phyloP scores from a whole-genome alignment of 2,329 filamentous ascomycete genomes.

The Madurella mycetomatis region DNA sequence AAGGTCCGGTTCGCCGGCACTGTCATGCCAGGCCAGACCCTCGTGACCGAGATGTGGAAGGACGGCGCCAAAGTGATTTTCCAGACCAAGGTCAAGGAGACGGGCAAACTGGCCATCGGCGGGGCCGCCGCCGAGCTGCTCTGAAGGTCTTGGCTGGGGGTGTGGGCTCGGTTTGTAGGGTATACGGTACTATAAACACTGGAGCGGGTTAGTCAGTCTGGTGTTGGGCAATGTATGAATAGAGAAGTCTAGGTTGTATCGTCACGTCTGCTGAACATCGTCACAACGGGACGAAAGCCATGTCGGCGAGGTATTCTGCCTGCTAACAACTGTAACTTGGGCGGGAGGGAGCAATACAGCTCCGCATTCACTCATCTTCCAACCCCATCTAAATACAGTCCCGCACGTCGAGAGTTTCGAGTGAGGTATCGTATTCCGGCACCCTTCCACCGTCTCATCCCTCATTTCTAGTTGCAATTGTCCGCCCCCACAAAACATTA shows the following conservation, averaged over 20 bases:
- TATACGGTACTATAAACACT: too few relatives aligned
- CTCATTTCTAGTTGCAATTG: neutral
- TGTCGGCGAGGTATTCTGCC: too few relatives aligned
- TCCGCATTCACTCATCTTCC: neutral
- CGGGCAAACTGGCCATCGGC: slow-evolving; percentile 80
- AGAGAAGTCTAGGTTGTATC: too few relatives aligned
- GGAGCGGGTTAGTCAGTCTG: too few relatives aligned
- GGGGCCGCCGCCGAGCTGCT: slow-evolving; percentile 72
- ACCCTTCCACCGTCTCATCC: neutral
- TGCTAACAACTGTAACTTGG: too few relatives aligned
- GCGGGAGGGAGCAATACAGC: neutral
- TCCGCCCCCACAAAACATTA: neutral
- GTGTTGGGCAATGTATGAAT: too few relatives aligned
- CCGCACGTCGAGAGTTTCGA: neutral
- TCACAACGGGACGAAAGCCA: too few relatives aligned
- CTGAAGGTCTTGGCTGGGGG: slow-evolving; percentile 19
- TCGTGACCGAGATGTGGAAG: slow-evolving; percentile 93
- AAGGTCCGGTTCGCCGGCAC: slow-evolving; percentile 88
- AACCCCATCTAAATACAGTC: neutral
- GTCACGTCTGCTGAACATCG: too few relatives aligned
- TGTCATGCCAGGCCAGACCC: slow-evolving; percentile 82
- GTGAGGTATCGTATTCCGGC: neutral
- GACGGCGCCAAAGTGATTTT: slow-evolving; percentile 75
- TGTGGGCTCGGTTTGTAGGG: too few relatives aligned
- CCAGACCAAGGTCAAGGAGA: slow-evolving; percentile 87